Conservation (phyloP, 108 stramenopile genomes). For the Cyclostephanos invisitatus region DNA sequence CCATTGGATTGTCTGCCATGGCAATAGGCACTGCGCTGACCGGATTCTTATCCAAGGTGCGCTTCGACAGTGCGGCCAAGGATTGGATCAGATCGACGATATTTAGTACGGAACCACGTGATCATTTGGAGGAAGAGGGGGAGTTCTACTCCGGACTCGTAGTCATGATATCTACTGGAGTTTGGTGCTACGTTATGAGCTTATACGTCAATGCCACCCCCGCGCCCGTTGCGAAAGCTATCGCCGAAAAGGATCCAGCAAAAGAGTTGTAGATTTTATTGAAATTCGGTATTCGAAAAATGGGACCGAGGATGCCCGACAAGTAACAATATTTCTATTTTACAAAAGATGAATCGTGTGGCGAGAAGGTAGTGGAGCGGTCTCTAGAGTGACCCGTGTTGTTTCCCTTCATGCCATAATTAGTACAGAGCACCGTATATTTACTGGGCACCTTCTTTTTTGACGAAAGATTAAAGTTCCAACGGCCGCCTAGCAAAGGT, state of each 20-base stretch:
- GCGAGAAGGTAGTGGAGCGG: too few relatives aligned
- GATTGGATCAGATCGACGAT: constrained; percentile 36
- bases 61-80: constrained; percentile 62
- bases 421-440: too few relatives aligned
- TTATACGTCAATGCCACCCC: constrained; percentile 67
- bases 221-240: constrained; percentile 37
- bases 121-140: constrained; percentile 52
- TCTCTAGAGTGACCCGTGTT: too few relatives aligned
- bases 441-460: not conserved
- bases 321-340: too few relatives aligned
- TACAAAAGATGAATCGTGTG: too few relatives aligned
- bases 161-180: constrained; percentile 76
- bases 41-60: constrained; percentile 68
- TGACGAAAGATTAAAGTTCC: not conserved
- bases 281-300: not conserved
- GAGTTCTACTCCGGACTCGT: constrained; percentile 83
- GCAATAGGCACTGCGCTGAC: constrained; percentile 70
- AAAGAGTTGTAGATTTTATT: constrained; percentile 42
- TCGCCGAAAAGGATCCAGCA: constrained; percentile 44
- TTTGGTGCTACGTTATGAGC: constrained; percentile 77
- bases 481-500: constrained; percentile 43
- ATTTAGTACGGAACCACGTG: constrained; percentile 9
- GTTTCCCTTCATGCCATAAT: too few relatives aligned
- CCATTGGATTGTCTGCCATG: constrained; percentile 85
- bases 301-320: too few relatives aligned